These are phyloP conservation scores for Annona cherimola DNA, from an alignment of 164 flowering plant species.

Conservation along the genomic window DNA sequence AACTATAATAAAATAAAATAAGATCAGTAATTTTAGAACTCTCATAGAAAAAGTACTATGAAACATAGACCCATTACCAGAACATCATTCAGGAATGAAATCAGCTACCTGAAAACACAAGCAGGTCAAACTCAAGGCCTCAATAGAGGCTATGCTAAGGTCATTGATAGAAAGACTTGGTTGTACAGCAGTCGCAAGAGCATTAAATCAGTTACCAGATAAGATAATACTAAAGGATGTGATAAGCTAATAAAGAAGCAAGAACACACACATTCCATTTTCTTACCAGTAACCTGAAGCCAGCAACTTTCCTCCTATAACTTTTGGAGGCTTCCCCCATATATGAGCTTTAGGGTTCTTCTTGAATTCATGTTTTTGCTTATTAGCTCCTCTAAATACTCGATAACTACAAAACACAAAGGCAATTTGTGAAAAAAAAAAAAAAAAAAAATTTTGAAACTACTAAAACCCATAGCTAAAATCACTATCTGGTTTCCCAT, in stretches of 20 bases:
- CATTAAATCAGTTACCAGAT: background rate
- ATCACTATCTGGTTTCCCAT: background rate
- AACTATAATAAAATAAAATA: too few relatives aligned
- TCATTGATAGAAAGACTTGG: background rate
- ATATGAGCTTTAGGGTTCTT: constrained; percentile 80
- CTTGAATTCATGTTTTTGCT: constrained; percentile 83
- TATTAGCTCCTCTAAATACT: constrained; percentile 92
- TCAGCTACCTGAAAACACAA: background rate
- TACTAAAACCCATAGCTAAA: background rate
- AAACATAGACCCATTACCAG: background rate
- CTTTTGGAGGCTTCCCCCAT: constrained; percentile 87
- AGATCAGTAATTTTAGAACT: too few relatives aligned
- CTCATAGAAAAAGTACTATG: too few relatives aligned
- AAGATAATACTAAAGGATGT: too few relatives aligned
- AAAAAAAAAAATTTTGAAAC: background rate
- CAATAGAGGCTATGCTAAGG: background rate
- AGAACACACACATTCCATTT: constrained; percentile 1
- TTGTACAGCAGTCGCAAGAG: background rate
- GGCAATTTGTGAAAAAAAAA: background rate
- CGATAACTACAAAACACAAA: constrained; percentile 41
- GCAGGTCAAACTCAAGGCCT: background rate
- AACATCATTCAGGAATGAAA: background rate
- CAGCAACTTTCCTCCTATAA: constrained; percentile 90
- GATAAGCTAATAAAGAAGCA: background rate
- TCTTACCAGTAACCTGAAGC: constrained; percentile 96